Conservation (phyloP, 768 basidiomycete species). For the Lactarius sanguifluus region DNA sequence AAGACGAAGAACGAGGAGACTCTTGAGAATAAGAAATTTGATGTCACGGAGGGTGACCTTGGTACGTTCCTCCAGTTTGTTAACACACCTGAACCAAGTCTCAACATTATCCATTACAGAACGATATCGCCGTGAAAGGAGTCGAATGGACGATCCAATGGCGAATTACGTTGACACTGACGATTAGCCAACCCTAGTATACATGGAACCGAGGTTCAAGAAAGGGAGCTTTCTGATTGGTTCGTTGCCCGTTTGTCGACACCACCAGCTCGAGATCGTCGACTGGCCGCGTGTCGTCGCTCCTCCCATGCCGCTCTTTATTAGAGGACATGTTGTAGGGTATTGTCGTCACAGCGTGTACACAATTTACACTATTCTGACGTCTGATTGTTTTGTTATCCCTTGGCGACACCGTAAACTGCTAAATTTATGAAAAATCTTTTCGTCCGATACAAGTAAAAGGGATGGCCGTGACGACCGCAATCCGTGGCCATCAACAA, state of each 20-base stretch:
- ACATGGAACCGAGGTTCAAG: neutral
- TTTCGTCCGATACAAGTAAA: neutral
- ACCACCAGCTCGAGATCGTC: neutral
- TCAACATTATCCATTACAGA: constrained; percentile 47
- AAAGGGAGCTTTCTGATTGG: neutral
- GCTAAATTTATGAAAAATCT: neutral
- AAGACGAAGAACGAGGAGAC: constrained; percentile 81
- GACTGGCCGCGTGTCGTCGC: neutral
- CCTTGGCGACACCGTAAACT: neutral
- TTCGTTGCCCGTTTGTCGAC: neutral
- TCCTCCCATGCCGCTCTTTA: neutral
- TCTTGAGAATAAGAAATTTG: constrained; percentile 62
- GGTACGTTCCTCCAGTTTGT: constrained; percentile 46
- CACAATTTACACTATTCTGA: neutral
- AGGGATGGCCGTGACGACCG: too few relatives aligned
- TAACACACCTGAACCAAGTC: neutral
- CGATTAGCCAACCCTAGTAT: constrained; percentile 28
- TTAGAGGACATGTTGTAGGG: neutral
- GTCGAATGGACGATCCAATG: constrained; percentile 87
- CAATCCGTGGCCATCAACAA: too few relatives aligned
- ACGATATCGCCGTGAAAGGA: constrained; percentile 82
- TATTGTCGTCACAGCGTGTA: neutral
- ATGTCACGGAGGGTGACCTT: constrained; percentile 87
- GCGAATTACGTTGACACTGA: constrained; percentile 78
- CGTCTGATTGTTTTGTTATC: neutral